A percentile compares a stretch with the other conserved stretches of the same genome.
Evolutionary conservation across 1,284 basidiomycete genomes (phyloP).

Genomic region (Cystobasidium slooffiae): DNA sequence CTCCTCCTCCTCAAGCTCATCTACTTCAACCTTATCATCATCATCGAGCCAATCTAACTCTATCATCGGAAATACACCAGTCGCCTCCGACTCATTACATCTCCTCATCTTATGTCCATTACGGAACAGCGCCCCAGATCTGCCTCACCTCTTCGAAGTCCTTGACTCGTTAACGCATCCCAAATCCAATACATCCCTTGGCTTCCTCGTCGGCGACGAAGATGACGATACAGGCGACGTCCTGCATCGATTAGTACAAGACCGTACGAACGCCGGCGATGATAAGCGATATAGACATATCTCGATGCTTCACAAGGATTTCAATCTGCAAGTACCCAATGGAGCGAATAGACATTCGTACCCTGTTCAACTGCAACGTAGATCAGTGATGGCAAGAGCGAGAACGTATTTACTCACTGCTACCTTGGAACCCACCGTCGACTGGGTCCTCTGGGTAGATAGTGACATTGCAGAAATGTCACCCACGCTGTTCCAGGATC

Average conservation of each 20-base stretch:
- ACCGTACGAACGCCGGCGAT: constrained; percentile 6
- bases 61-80: neutral
- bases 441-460: constrained; percentile 50
- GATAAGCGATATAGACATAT: constrained; percentile 37
- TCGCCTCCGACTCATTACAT: constrained; percentile 37
- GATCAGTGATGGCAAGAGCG: constrained; percentile 48
- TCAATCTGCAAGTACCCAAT: constrained; percentile 43
- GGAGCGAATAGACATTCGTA: constrained; percentile 41
- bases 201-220: constrained; percentile 47
- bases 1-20: constrained; percentile 5
- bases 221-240: constrained; percentile 45
- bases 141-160: constrained; percentile 40
- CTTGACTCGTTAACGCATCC: constrained; percentile 45
- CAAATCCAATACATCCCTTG: constrained; percentile 42
- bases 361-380: constrained; percentile 40
- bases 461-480: constrained; percentile 45
- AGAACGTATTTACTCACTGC: constrained; percentile 47
- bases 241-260: constrained; percentile 33
- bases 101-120: constrained; percentile 48
- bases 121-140: constrained; percentile 37
- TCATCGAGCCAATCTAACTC: neutral
- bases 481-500: constrained; percentile 46
- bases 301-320: constrained; percentile 45
- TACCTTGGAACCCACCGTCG: constrained; percentile 44
- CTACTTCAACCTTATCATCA: neutral